Evolutionary conservation across 2,329 filamentous ascomycete genomes (phyloP), one percentile per base, ranked within the genome.

Genomic region (Nothophaeocryptopus gaeumannii): DNA sequence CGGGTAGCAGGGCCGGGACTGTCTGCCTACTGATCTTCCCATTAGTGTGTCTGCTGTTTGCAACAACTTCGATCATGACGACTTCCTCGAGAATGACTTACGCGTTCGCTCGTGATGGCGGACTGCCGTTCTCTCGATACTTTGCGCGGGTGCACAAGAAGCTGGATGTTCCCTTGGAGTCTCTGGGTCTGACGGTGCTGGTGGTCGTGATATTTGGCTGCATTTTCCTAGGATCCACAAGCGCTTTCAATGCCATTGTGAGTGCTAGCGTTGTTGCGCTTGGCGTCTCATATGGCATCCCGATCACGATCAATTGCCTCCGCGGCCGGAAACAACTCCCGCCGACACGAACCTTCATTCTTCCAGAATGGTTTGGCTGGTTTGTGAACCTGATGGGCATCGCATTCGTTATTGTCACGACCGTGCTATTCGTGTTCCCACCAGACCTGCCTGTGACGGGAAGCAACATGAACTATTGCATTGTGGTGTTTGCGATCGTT

Each of bases 401-500:
- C 39, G 72, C 72, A 0, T 90, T 85, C 69, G 80, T 84, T 1
- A 70, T 81, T 10, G 66, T 89, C n/a, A 89, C 86, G 0, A 89
- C 85, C 0, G 81, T 89, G 1, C 74, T 90, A 0, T 89, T 89
- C 69, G 76, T 89, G 14, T 88, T 89, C 68, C 86, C 86, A 2
- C 86, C 86, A 0, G 77, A 76, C 7, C 63, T 83, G 3, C 84
- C 84, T 0, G 83, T 85, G 2, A 82, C 81, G 0, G 74, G 77
- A 0, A 80, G 71, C 58, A 88, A 80, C 70, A 89, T 89, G 86
- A 90, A 79, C 53, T 80, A 80, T 47, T 80, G 76, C 58, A 72
- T 79, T 37, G 79, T 77, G 13, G 79, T 76, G 0, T 82, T 83
- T 41, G 78, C 74, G 1, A 78, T 81, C 48, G 78, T 84, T 40